Evolutionary conservation across 441 rosid genomes (phyloP).

Genomic region (Syzygium malaccense): DNA sequence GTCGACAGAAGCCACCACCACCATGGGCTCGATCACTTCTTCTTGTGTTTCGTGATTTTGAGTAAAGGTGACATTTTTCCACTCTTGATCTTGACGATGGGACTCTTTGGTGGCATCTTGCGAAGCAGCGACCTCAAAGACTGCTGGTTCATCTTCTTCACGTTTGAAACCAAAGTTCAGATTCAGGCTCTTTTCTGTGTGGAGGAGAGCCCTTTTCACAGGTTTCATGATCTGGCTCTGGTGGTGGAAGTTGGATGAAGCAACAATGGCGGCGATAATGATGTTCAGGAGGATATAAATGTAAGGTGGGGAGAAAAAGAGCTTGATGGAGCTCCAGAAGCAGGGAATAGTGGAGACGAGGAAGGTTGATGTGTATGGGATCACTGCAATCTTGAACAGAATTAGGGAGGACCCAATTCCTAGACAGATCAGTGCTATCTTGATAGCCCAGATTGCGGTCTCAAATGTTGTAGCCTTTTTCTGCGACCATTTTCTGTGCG

Average conservation of each 20-base stretch:
- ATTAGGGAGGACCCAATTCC: constrained; percentile 23
- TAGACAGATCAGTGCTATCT: constrained; percentile 13
- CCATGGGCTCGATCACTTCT: not conserved
- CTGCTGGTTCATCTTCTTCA: not conserved
- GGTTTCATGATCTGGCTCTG: not conserved
- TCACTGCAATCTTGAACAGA: constrained; percentile 23
- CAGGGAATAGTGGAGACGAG: constrained; percentile 20
- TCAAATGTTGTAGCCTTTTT: constrained; percentile 2
- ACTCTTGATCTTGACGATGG: not conserved
- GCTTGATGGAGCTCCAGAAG: constrained; percentile 9
- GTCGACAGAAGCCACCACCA: not conserved
- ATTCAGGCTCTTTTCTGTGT: not conserved
- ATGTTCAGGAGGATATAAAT: constrained; percentile 21
- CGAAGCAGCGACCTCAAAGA: not conserved
- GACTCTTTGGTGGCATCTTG: not conserved
- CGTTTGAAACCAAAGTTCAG: not conserved
- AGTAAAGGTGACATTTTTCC: not conserved
- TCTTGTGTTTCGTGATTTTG: not conserved
- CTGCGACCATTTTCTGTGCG: not conserved
- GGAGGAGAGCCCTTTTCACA: not conserved
- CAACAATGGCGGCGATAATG: constrained; percentile 21
- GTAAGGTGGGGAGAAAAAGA: constrained; percentile 23
- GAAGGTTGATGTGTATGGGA: constrained; percentile 21
- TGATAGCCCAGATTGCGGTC: constrained; percentile 18
- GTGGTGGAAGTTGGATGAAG: constrained; percentile 13